Conservation (phyloP, 2,329 filamentous ascomycete species). For the Aspergillus vadensis region DNA sequence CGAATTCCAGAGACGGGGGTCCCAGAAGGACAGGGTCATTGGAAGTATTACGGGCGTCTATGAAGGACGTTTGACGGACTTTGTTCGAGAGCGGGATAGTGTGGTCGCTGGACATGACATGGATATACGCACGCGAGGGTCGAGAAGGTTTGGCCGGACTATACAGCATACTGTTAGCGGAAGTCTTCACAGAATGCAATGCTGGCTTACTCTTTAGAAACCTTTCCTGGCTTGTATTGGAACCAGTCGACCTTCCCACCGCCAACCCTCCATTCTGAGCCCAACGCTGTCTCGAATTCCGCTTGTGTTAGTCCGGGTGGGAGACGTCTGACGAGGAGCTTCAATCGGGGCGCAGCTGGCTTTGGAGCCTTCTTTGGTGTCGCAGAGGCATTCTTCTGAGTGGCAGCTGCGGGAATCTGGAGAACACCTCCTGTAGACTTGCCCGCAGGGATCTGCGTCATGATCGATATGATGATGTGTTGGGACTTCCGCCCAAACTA, state of each 20-base stretch:
- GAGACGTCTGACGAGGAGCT: conserved; percentile 80
- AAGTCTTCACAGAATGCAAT: background rate
- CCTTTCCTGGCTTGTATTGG: conserved; percentile 70
- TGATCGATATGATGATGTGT: conserved; percentile 12
- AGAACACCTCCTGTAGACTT: conserved; percentile 56
- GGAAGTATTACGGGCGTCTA: conserved; percentile 77
- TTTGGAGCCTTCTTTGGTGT: conserved; percentile 50
- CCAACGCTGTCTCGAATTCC: conserved; percentile 73
- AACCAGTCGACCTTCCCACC: conserved; percentile 84
- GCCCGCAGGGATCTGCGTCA: conserved; percentile 32
- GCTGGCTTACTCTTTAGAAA: conserved; percentile 73
- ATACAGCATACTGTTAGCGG: background rate
- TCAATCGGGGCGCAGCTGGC: conserved; percentile 65
- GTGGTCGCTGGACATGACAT: conserved; percentile 71
- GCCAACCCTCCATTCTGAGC: conserved; percentile 78
- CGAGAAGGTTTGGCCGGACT: conserved; percentile 83
- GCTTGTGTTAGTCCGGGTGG: conserved; percentile 79
- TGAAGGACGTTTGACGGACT: conserved; percentile 70
- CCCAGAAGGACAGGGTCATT: conserved; percentile 73
- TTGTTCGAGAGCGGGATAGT: conserved; percentile 68
- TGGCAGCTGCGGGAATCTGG: conserved; percentile 52
- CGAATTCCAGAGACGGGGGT: conserved; percentile 77
- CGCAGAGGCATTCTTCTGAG: conserved; percentile 47
- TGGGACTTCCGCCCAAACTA: conserved; percentile 2
- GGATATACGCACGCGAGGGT: conserved; percentile 79